Percentiles rank a stretch among this genome's conserved stretches.
Evolutionary conservation across 768 basidiomycete species (phyloP).

Genomic region (Albatrellus ellisii): DNA sequence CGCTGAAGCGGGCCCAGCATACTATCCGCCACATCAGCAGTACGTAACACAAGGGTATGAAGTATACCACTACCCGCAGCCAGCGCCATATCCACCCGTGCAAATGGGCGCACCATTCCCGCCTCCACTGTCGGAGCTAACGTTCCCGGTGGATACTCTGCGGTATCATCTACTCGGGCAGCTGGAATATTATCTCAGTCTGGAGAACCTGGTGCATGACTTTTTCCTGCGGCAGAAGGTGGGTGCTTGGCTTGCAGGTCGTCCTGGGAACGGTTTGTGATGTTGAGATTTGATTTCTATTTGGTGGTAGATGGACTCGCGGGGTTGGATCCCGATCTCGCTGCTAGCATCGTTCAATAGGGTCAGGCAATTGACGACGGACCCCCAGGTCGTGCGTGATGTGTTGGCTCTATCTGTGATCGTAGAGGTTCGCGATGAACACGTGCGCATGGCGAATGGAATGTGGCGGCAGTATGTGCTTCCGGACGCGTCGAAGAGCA

Average conservation of each 20-base stretch:
- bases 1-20: conserved; percentile 14
- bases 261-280: background rate
- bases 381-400: conserved; percentile 49
- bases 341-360: conserved; percentile 85
- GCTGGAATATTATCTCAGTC: conserved; percentile 85
- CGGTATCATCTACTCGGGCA: conserved; percentile 65
- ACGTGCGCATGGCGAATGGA: conserved; percentile 50
- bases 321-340: conserved; percentile 76
- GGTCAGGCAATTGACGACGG: conserved; percentile 50
- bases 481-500: conserved; percentile 45
- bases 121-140: conserved; percentile 29
- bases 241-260: conserved; percentile 18
- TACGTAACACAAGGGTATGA: conserved; percentile 17
- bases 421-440: conserved; percentile 56
- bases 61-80: conserved; percentile 15
- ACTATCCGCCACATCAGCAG: conserved; percentile 5
- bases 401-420: conserved; percentile 52
- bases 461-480: conserved; percentile 51
- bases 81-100: conserved; percentile 10
- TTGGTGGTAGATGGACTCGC: conserved; percentile 64
- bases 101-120: conserved; percentile 28
- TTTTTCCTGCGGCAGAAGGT: conserved; percentile 71
- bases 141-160: conserved; percentile 52
- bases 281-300: conserved; percentile 4
- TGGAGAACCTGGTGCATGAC: conserved; percentile 84